Conservation (phyloP, 208 protist genomes). For the Leishmania braziliensis region DNA sequence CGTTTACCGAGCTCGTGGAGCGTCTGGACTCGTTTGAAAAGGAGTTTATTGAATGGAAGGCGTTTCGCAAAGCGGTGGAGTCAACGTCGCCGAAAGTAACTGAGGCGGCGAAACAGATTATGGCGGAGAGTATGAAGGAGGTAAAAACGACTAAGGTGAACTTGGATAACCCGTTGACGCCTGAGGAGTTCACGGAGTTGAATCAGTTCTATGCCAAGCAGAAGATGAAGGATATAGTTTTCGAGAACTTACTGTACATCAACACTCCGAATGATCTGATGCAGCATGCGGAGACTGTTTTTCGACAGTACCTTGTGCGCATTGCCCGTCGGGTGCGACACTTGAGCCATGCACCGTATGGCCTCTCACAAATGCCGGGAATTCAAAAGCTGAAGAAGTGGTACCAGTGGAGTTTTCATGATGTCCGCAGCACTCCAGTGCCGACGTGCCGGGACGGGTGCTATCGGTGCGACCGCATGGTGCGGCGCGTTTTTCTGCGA, state of each 20-base stretch:
- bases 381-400: slow-evolving; percentile 65
- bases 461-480: slow-evolving; percentile 53
- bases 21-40: slow-evolving; percentile 77
- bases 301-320: slow-evolving; percentile 65
- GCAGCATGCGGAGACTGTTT: slow-evolving; percentile 44
- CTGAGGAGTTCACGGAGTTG: slow-evolving; percentile 72
- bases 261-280: slow-evolving; percentile 47
- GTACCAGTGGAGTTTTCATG: slow-evolving; percentile 84
- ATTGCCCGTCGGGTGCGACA: slow-evolving; percentile 46
- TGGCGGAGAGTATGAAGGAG: slow-evolving; percentile 36
- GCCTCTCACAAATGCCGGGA: slow-evolving; percentile 72
- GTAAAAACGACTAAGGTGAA: slow-evolving; percentile 27
- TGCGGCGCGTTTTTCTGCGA: slow-evolving; percentile 62
- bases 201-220: slow-evolving; percentile 78
- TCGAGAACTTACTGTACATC: slow-evolving; percentile 66
- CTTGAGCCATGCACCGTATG: slow-evolving; percentile 60
- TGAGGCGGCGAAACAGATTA: slow-evolving; percentile 38
- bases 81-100: slow-evolving; percentile 58
- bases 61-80: slow-evolving; percentile 69
- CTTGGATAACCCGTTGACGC: slow-evolving; percentile 51
- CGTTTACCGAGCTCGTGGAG: slow-evolving; percentile 33
- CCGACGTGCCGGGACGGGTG: slow-evolving; percentile 37
- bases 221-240: slow-evolving; percentile 32
- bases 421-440: slow-evolving; percentile 48
- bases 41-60: slow-evolving; percentile 74